Evolutionary conservation across 2,329 filamentous ascomycete species (phyloP).

Genomic region (Nigrospora sphaerica): DNA sequence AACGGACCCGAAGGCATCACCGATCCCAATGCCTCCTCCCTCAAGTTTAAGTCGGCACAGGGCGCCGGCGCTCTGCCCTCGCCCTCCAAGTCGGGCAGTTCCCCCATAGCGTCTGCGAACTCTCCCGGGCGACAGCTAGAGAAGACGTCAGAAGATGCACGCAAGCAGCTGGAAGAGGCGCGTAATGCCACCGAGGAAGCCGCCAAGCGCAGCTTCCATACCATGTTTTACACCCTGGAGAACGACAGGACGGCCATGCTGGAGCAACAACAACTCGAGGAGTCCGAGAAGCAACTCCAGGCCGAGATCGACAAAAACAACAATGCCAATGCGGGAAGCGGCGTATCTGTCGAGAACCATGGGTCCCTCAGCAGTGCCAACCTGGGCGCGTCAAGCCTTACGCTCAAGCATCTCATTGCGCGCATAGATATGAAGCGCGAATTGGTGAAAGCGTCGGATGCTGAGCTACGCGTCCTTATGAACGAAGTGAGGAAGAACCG

Average conservation of each 20-base stretch:
- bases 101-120: slow-evolving; percentile 53
- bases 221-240: slow-evolving; percentile 90
- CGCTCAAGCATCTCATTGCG: slow-evolving; percentile 92
- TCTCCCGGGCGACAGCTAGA: slow-evolving; percentile 52
- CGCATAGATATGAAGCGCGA: slow-evolving; percentile 90
- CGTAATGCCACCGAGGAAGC: slow-evolving; percentile 86
- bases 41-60: slow-evolving; percentile 42
- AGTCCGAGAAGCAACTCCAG: slow-evolving; percentile 92
- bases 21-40: slow-evolving; percentile 41
- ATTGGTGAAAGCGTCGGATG: slow-evolving; percentile 84
- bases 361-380: slow-evolving; percentile 91
- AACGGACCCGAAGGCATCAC: not conserved
- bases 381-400: slow-evolving; percentile 89
- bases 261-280: slow-evolving; percentile 93
- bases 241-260: slow-evolving; percentile 95
- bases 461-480: slow-evolving; percentile 85
- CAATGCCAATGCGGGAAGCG: slow-evolving; percentile 37
- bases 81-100: slow-evolving; percentile 64
- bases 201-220: slow-evolving; percentile 85
- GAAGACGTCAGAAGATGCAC: slow-evolving; percentile 77
- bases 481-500: slow-evolving; percentile 96
- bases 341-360: slow-evolving; percentile 57
- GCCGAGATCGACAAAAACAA: slow-evolving; percentile 78
- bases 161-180: slow-evolving; percentile 87
- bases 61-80: slow-evolving; percentile 55